Evolutionary conservation across 2,329 filamentous ascomycete species (phyloP), one percentile per base, ranked within the genome.

Genomic region (Ophiognomonia clavigignenti-juglandacearum): DNA sequence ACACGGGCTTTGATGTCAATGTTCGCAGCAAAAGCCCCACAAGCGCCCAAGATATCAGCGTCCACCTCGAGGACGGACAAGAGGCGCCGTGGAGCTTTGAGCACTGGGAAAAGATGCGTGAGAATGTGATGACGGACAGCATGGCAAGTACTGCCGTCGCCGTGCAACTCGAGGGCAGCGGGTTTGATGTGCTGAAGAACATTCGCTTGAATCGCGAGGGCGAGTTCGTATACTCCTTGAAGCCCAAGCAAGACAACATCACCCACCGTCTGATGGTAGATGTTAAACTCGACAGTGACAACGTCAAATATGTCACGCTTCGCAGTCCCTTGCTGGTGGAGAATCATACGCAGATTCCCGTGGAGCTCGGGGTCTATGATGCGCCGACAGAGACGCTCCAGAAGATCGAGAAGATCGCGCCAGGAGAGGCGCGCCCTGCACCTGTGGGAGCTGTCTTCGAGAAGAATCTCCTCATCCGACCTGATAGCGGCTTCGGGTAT

Each of bases 251-350:
- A 52, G 86, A 96, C 59, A 79, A 86, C 49, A 77, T 96, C 3
- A 76, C 92, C 54, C 95, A 98, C 64, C 86, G 91, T 19, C 78
- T 98, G 16, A 81, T 97, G 20, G 91, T 97, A 0, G 93, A 98
- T 48, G 86, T 98, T 44, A 88, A 81, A 44, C 76, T 98, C 20
- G 93, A 90, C n/a, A 71, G 81, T 1, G 92, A 98, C 70, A 97
- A 97, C 59, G 88, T 98, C 69, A 98, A 98, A 70, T 95, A 95
- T 63, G 95, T 98, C 60, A 98, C 91, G 1, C 83, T 98, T 59
- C 82, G 93, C 22, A 97, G 92, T 16, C 93, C 93, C 1, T 71
- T 98, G 1, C 70, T 96, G 0, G 83, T 98, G 7, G 93, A 98
- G 63, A 98, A 98, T 65, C 87, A 93, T 53, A 98, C 93, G 0